Conservation (phyloP, 108 stramenopile genomes). For the Parmales sp. region DNA sequence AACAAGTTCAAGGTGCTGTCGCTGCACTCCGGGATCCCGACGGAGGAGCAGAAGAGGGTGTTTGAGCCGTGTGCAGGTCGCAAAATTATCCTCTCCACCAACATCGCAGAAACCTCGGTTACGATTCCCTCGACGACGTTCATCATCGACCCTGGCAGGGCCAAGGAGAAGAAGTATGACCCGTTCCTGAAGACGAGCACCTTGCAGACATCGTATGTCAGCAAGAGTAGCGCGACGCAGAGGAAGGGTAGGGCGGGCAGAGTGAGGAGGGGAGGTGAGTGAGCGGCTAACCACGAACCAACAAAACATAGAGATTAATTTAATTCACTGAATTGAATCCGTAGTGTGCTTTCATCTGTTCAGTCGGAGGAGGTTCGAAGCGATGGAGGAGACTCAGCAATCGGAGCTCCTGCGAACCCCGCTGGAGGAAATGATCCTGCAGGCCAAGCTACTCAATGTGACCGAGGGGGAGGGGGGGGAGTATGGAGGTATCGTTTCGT, state of each 20-base stretch:
- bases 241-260: constrained; percentile 80
- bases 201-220: constrained; percentile 68
- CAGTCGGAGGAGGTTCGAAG: constrained; percentile 40
- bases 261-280: constrained; percentile 27
- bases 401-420: constrained; percentile 48
- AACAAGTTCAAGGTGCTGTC: constrained; percentile 46
- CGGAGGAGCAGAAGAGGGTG: constrained; percentile 61
- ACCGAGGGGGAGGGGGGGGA: constrained; percentile 55
- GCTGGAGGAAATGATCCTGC: constrained; percentile 59
- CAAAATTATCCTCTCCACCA: constrained; percentile 79
- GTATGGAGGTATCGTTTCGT: constrained; percentile 50
- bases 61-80: constrained; percentile 46
- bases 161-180: constrained; percentile 89
- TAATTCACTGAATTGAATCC: constrained; percentile 51
- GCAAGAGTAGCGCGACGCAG: constrained; percentile 70
- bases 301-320: no score
- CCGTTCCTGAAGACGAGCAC: constrained; percentile 63
- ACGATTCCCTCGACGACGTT: constrained; percentile 87
- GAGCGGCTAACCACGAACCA: constrained; percentile 22
- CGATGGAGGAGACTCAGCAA: constrained; percentile 52
- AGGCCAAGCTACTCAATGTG: constrained; percentile 49
- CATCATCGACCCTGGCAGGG: constrained; percentile 60
- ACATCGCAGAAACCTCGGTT: constrained; percentile 85
- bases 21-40: constrained; percentile 72
- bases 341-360: constrained; percentile 69